Conservation (phyloP, 768 basidiomycete genomes). For the Chalciporus chontae region DNA sequence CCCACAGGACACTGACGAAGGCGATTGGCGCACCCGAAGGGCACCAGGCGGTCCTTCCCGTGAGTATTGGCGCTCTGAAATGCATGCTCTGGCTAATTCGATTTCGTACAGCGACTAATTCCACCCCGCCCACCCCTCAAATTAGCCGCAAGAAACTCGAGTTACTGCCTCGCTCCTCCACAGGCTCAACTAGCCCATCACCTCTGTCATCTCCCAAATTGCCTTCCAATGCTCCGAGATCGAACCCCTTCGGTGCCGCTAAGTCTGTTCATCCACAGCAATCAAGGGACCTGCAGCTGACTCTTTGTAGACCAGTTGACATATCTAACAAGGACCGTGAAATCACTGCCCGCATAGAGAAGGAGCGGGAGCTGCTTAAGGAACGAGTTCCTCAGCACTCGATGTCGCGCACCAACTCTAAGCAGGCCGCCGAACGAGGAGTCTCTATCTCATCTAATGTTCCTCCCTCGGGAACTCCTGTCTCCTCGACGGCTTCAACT, state of each 20-base stretch:
- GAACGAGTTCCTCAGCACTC: conserved; percentile 33
- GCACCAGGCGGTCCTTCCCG: conserved; percentile 57
- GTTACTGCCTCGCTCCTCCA: conserved; percentile 75
- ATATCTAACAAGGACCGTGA: conserved; percentile 72
- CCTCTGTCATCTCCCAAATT: conserved; percentile 81
- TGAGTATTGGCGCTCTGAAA: conserved; percentile 39
- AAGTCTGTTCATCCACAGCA: conserved; percentile 43
- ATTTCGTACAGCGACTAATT: conserved; percentile 50
- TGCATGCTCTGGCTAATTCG: conserved; percentile 12
- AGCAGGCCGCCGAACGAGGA: conserved; percentile 44
- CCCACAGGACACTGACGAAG: conserved; percentile 54
- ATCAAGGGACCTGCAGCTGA: conserved; percentile 9
- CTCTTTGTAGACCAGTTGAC: conserved; percentile 72
- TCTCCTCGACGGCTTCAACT: conserved; percentile 36
- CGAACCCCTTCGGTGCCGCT: conserved; percentile 88
- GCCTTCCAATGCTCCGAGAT: conserved; percentile 42
- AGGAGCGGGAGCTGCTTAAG: conserved; percentile 48
- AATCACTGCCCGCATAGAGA: conserved; percentile 67
- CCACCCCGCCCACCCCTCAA: conserved; percentile 81
- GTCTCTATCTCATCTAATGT: conserved; percentile 23
- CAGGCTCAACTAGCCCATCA: conserved; percentile 63
- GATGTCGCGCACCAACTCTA: conserved; percentile 51
- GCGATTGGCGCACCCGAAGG: conserved; percentile 65
- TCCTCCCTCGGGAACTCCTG: conserved; percentile 18
- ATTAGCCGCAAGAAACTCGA: conserved; percentile 78